Evolutionary conservation across 495 filamentous ascomycete genomes (phyloP), one percentile per base, ranked within the genome.

Genomic region (Xylaria cubensis): DNA sequence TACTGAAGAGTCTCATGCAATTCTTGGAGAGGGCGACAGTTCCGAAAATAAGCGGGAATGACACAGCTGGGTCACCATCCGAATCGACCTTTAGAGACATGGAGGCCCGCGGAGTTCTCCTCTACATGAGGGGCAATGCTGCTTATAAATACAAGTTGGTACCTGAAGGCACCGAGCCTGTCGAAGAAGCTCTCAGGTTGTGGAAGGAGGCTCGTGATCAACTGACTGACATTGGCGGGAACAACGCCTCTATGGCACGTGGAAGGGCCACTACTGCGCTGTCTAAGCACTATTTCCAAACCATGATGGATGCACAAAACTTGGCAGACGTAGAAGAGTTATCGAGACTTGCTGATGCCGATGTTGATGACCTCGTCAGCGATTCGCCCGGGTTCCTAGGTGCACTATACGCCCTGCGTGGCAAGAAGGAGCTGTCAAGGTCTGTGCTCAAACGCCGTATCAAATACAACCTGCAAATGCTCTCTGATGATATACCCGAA

Each of bases 201-300:
- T 71, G 69, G 69, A 34, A 39, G 59, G 59, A 63, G 41, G 10
- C 13, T 10, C 41, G 69, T 5, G 59, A 71, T 32, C 42, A 50
- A 51, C 69, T 71, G 13, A 41, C 59, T 42, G 9, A 55, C 42
- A 17, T 65, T 15, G 69, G 69, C 9, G 69, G 69, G 8, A 19
- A 4, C 26, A 71, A 71, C 41, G 69, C 69, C 15, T 65, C 32
- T 6, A 5, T 39, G 0, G 51, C 17, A 7, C 24, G 32, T 13
- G 34, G 29, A 36, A 46, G 29, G 17, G 69, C 69, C 42, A 55
- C 69, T 5, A 17, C 59, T 24, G 69, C 58, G 0, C 36, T 71
- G 19, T 42, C 69, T 32, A 63, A 56, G 15, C 58, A 71, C 42
- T 71, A 71, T 48, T 71, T 71, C 34, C 69, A 71, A 34, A 55